Percentiles rank a stretch among this genome's conserved stretches.
These are phyloP conservation scores for Yamadazyma aaseri DNA, from an alignment of 1,139 yeast genomes.

Conservation along the genomic window DNA sequence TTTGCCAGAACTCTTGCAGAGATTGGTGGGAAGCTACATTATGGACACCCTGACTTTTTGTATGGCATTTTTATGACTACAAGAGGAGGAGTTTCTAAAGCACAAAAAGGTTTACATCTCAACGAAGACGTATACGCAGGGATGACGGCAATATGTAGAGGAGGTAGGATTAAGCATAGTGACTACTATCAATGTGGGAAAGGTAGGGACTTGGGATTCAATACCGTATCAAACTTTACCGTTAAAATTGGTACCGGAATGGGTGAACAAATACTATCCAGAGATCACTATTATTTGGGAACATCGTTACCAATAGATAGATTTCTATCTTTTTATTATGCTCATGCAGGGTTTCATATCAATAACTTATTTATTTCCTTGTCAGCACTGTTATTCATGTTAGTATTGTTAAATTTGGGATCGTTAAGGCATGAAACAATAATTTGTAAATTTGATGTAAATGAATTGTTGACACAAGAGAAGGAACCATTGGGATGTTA, in stretches of 20 bases:
- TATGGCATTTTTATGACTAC: slow-evolving; percentile 87
- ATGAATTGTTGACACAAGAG: slow-evolving; percentile 55
- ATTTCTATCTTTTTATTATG: slow-evolving; percentile 81
- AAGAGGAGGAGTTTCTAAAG: slow-evolving; percentile 87
- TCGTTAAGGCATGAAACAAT: slow-evolving; percentile 62
- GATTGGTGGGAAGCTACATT: slow-evolving; percentile 84
- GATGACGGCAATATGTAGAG: slow-evolving; percentile 76
- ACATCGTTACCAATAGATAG: slow-evolving; percentile 77
- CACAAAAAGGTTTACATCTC: slow-evolving; percentile 80
- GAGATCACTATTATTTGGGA: slow-evolving; percentile 83
- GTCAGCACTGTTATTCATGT: slow-evolving; percentile 69
- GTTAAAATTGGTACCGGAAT: slow-evolving; percentile 92
- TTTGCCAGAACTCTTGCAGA: slow-evolving; percentile 85
- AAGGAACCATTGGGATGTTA: slow-evolving; percentile 73
- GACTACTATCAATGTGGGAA: slow-evolving; percentile 91
- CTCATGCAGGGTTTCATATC: slow-evolving; percentile 88
- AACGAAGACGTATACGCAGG: slow-evolving; percentile 94
- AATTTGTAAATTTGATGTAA: slow-evolving; percentile 47
- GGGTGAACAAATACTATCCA: slow-evolving; percentile 86
- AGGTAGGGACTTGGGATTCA: slow-evolving; percentile 86
- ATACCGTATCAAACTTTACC: slow-evolving; percentile 79
- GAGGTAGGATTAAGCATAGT: slow-evolving; percentile 84
- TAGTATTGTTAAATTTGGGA: slow-evolving; percentile 67
- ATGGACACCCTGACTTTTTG: slow-evolving; percentile 89
- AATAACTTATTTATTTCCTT: slow-evolving; percentile 77